Percentiles rank a stretch among this genome's conserved stretches.
These are phyloP conservation scores for Candida taoyuanica DNA, from an alignment of 805 yeast genomes.

Conservation along the genomic window DNA sequence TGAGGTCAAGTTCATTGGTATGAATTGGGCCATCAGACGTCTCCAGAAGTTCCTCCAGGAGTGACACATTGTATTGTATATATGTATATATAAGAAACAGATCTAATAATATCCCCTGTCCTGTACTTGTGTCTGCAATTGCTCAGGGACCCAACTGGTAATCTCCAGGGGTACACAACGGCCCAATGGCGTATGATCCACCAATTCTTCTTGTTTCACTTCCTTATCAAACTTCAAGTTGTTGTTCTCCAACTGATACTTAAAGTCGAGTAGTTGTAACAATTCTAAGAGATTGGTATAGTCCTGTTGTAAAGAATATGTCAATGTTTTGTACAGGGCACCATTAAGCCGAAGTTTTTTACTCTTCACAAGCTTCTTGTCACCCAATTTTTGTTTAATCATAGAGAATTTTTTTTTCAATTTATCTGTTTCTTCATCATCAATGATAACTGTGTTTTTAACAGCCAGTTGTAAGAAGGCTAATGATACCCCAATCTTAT, in stretches of 20 bases:
- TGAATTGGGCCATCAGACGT: conserved; percentile 78
- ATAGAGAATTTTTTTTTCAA: background rate
- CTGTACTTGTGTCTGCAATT: too few species aligned
- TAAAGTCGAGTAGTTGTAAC: conserved; percentile 35
- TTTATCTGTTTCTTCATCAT: background rate
- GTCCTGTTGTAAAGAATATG: conserved; percentile 27
- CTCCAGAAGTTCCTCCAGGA: conserved; percentile 41
- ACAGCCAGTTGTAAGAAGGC: conserved; percentile 37
- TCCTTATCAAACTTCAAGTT: conserved; percentile 23
- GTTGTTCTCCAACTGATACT: conserved; percentile 39
- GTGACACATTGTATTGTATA: too few species aligned
- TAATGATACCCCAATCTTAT: conserved; percentile 41
- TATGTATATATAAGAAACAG: too few species aligned
- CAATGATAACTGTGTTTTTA: conserved; percentile 30
- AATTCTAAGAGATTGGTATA: conserved; percentile 37
- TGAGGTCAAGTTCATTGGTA: conserved; percentile 66
- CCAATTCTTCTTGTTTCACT: conserved; percentile 7
- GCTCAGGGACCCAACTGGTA: conserved; percentile 19
- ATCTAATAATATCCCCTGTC: too few species aligned
- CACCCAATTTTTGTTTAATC: conserved; percentile 16
- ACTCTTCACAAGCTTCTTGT: conserved; percentile 7
- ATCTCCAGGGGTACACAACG: conserved; percentile 21
- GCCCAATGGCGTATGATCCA: conserved; percentile 22
- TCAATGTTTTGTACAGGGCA: conserved; percentile 7
- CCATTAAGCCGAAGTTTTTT: conserved; percentile 7